Base-by-base conservation (phyloP, 176 grass and related monocot genomes). In the Otatea glauca region DNA sequence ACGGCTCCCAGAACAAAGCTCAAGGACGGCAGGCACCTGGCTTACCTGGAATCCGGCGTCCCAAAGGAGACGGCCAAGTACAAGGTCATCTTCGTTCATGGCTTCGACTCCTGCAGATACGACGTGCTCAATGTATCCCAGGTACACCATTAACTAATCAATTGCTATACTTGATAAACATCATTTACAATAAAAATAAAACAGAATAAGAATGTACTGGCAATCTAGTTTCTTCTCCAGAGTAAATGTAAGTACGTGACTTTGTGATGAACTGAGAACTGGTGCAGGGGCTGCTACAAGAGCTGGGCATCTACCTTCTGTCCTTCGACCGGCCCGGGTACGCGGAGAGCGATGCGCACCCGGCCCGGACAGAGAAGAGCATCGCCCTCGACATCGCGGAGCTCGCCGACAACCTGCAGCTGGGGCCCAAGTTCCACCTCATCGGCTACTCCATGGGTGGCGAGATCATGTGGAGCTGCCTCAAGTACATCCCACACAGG, bases 71-170 rank as follows among this genome's bases (percentile, higher is more conserved):
- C 79, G 60, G 95, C 95, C 38, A 94, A 91, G 64, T 81, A 92
- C 89, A 94, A 85, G 81, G 82, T 97, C 76, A 88, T 97, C 53
- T 97, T 86, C 53, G 88, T 91, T 70, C 92, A 97, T 88, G 95
- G 95, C 7, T 97, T 97, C 45, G 88, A 91, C 42, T 97, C 77
- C 10, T 94, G 86, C 82, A 88, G 87, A 88, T 67, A 90, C 18
- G 92, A 97, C 68, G 81, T 68, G 35, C 65, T 68, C 65, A 70
- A 70, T 43, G 12, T 58, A 20, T 58, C 55, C 55, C 21, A 58
- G 55, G 55, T 58, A 42, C 41, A 42, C 41, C 7, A 8, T 42
- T 42, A 42, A 42, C 41, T 42, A 42, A 42, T 42, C 41, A 42
- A 42, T 42, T 42, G 41, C 41, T 42, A 42, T 42, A 42, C 41